Evolutionary conservation across 106 monocot species (phyloP).

Genomic region (Acorus calamus): DNA sequence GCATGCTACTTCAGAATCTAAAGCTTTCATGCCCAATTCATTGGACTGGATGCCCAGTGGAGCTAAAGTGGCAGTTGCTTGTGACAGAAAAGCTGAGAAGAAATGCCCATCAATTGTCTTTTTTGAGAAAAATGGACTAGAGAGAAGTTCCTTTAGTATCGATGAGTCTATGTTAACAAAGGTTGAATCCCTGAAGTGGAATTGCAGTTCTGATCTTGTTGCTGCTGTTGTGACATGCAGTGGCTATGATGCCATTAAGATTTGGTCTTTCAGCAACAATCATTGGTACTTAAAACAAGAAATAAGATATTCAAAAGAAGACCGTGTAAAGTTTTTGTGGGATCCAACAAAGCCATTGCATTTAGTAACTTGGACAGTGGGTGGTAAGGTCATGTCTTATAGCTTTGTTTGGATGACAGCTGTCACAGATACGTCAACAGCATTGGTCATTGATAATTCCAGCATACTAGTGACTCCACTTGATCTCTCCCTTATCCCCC

Average conservation of each 20-base stretch:
- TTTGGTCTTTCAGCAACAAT: conserved; percentile 83
- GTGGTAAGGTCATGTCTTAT: conserved; percentile 55
- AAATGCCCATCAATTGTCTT: conserved; percentile 59
- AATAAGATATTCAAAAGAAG: conserved; percentile 52
- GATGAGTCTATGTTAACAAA: conserved; percentile 30
- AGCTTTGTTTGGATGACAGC: conserved; percentile 71
- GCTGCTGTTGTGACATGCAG: conserved; percentile 38
- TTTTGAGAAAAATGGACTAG: conserved; percentile 91
- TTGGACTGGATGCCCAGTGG: conserved; percentile 99
- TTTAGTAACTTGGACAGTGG: conserved; percentile 64
- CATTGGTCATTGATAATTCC: conserved; percentile 67
- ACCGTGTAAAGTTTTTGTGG: conserved; percentile 69
- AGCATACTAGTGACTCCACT: conserved; percentile 76
- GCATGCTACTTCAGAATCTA: conserved; percentile 61
- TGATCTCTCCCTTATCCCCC: conserved; percentile 65
- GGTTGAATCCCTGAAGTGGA: conserved; percentile 67
- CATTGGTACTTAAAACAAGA: conserved; percentile 99
- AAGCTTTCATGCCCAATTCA: conserved; percentile 37
- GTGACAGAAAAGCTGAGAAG: conserved; percentile 39
- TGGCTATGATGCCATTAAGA: conserved; percentile 58
- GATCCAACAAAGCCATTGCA: conserved; percentile 79
- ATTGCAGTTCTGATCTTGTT: conserved; percentile 85
- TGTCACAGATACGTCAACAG: conserved; percentile 60
- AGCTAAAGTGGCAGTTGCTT: conserved; percentile 58
- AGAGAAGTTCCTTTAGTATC: conserved; percentile 68